Conservation (phyloP, 2,329 filamentous ascomycete genomes). For the Aspergillus ochraceus region DNA sequence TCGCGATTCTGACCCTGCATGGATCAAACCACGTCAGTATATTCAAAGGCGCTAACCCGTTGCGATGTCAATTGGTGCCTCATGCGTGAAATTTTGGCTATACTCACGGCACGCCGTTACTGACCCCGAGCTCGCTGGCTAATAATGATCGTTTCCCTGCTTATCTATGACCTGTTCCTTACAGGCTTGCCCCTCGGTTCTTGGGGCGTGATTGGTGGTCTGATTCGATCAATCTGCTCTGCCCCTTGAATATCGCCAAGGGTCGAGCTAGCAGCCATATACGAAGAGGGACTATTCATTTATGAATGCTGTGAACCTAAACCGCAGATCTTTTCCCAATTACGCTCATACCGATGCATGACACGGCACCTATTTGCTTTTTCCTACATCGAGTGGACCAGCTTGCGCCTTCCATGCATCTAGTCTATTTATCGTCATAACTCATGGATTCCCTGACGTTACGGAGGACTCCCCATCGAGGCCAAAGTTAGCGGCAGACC, state of each 20-base stretch:
- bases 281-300: neutral
- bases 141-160: neutral
- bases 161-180: conserved; percentile 1
- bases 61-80: neutral
- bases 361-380: conserved; percentile 10
- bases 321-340: conserved; percentile 13
- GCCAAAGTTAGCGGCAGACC: neutral
- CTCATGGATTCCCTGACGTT: neutral
- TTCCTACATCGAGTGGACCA: conserved; percentile 14
- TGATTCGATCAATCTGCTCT: neutral
- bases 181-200: neutral
- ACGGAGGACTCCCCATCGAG: neutral
- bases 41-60: neutral
- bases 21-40: conserved; percentile 3
- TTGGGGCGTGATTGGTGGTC: neutral
- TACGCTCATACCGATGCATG: conserved; percentile 15
- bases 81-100: neutral
- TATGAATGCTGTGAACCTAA: neutral
- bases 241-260: neutral
- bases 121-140: neutral
- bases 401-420: conserved; percentile 17
- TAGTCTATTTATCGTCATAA: conserved; percentile 15
- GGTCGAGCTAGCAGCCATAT: neutral
- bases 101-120: neutral
- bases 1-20: conserved; percentile 1